Evolutionary conservation across 2,329 filamentous ascomycete species (phyloP).

Genomic region (Aspergillus novoparasiticus): DNA sequence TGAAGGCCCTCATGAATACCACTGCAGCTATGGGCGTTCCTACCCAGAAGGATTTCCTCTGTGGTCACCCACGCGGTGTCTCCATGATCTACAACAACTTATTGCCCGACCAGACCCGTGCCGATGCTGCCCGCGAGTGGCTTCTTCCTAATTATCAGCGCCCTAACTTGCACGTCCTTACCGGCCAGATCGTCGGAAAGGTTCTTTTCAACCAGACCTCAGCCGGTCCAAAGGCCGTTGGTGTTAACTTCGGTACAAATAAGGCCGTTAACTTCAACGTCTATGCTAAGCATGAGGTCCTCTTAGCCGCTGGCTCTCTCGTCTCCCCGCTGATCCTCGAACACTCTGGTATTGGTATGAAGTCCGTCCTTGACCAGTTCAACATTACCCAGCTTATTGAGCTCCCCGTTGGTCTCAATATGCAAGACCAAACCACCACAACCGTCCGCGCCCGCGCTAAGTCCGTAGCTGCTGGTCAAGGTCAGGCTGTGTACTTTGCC

Average conservation of each 20-base stretch:
- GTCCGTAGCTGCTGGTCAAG: constrained; percentile 21
- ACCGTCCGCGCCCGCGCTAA: constrained; percentile 19
- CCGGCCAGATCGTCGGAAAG: constrained; percentile 29
- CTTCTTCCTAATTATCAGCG: constrained; percentile 23
- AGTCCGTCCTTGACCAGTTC: constrained; percentile 17
- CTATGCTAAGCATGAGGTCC: constrained; percentile 28
- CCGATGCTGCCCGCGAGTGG: constrained; percentile 31
- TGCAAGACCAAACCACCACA: constrained; percentile 34
- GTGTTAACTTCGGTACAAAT: constrained; percentile 33
- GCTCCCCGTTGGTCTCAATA: constrained; percentile 34
- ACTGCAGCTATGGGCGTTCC: constrained; percentile 13
- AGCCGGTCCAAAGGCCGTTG: constrained; percentile 18
- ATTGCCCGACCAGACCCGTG: constrained; percentile 24
- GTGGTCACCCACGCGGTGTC: constrained; percentile 31
- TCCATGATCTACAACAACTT: constrained; percentile 33
- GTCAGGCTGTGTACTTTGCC: constrained; percentile 31
- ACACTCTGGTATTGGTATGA: constrained; percentile 31
- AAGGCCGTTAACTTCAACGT: constrained; percentile 22
- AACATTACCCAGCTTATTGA: constrained; percentile 25
- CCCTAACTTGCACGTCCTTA: constrained; percentile 20
- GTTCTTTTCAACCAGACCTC: constrained; percentile 19
- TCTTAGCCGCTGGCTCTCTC: constrained; percentile 30
- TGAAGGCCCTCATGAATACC: constrained; percentile 28
- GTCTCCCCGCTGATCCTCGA: constrained; percentile 31
- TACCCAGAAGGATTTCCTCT: constrained; percentile 24